Percentiles rank a stretch among this genome's conserved stretches.
Evolutionary conservation across 108 stramenopile species (phyloP).

Genomic region (Discostella pseudostelligera): DNA sequence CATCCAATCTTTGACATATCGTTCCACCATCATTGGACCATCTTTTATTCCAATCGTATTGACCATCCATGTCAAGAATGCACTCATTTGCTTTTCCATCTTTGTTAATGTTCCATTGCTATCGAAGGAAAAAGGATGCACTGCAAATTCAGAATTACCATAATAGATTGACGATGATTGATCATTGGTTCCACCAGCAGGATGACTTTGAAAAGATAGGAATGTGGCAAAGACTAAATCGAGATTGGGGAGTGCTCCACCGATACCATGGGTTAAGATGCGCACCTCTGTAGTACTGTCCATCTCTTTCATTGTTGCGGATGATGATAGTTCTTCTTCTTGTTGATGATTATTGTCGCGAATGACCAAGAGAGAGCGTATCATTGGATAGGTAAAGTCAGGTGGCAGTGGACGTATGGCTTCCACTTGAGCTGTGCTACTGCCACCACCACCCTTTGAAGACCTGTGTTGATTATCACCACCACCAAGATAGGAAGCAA

Average conservation of each 20-base stretch:
- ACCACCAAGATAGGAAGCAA: conserved; percentile 32
- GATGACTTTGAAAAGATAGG: conserved; percentile 41
- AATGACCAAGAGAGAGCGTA: conserved; percentile 69
- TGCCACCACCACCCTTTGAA: too few relatives aligned
- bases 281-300: conserved; percentile 29
- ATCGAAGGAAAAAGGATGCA: conserved; percentile 23
- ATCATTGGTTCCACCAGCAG: conserved; percentile 7
- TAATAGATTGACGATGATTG: conserved; percentile 17
- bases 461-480: too few relatives aligned
- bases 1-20: conserved; percentile 53
- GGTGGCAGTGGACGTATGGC: conserved; percentile 48
- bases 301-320: not conserved
- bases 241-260: conserved; percentile 78
- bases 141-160: conserved; percentile 26
- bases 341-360: conserved; percentile 22
- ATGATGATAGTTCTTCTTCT: not conserved
- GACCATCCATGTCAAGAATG: conserved; percentile 2
- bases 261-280: conserved; percentile 70
- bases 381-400: conserved; percentile 47
- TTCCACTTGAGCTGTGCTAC: not conserved
- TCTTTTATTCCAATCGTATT: conserved; percentile 15
- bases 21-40: conserved; percentile 18
- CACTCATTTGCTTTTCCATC: conserved; percentile 5
- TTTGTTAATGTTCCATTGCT: conserved; percentile 3
- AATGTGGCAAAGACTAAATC: conserved; percentile 75